Percentiles rank a stretch among this genome's conserved stretches.
phyloP scores from a whole-genome alignment of 306 rosid genomes.

The Pachyrhizus erosus region DNA sequence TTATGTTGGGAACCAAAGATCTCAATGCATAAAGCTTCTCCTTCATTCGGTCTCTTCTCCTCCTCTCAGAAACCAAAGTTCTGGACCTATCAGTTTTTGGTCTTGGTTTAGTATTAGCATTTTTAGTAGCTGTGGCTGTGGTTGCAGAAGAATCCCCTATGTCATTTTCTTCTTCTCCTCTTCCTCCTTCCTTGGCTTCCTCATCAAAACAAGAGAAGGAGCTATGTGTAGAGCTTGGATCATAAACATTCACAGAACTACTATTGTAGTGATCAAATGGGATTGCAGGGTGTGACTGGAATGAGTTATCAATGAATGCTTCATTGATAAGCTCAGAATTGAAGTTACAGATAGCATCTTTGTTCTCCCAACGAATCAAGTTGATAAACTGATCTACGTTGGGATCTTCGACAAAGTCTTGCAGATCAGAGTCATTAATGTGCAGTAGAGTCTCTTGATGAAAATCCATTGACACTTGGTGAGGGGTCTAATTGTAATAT shows the following conservation, averaged over 20 bases:
- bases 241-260: slow-evolving; percentile 24
- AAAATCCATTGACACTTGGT: slow-evolving; percentile 40
- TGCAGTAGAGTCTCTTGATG: slow-evolving; percentile 32
- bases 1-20: slow-evolving; percentile 85
- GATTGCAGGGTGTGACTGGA: slow-evolving; percentile 23
- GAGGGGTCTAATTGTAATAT: slow-evolving; percentile 1
- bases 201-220: slow-evolving; percentile 58
- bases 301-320: slow-evolving; percentile 43
- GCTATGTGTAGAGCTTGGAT: slow-evolving; percentile 48
- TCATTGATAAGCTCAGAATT: slow-evolving; percentile 52
- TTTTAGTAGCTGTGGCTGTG: slow-evolving; percentile 33
- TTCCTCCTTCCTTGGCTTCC: slow-evolving; percentile 25
- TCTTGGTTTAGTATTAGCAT: slow-evolving; percentile 31
- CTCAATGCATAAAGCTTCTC: slow-evolving; percentile 88
- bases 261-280: slow-evolving; percentile 31
- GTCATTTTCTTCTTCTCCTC: slow-evolving; percentile 50
- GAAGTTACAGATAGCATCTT: slow-evolving; percentile 42
- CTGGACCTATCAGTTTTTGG: slow-evolving; percentile 63
- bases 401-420: slow-evolving; percentile 61
- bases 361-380: slow-evolving; percentile 61
- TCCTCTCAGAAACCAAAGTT: slow-evolving; percentile 70
- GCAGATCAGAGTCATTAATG: slow-evolving; percentile 53
- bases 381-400: slow-evolving; percentile 64
- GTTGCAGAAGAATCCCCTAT: slow-evolving; percentile 52
- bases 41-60: slow-evolving; percentile 76